phyloP scores from a whole-genome alignment of 805 yeast genomes.

The Scheffersomyces spartinae region DNA sequence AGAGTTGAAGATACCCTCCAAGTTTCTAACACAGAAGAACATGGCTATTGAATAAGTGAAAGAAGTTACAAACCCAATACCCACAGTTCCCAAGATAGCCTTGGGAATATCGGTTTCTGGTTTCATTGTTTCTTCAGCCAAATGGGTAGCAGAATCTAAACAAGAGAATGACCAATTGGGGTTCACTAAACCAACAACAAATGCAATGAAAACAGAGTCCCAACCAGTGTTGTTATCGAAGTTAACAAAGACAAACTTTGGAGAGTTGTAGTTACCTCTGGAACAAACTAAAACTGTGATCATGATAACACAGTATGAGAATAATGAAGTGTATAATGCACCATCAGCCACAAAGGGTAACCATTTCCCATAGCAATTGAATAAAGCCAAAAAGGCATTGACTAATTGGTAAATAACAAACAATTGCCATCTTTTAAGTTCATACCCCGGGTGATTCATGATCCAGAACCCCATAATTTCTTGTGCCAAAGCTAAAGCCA shows the following conservation, averaged over 20 bases:
- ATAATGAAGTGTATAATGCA: constrained; percentile 40
- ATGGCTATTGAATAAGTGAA: constrained; percentile 41
- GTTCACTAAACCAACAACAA: constrained; percentile 59
- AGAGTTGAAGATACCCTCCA: constrained; percentile 35
- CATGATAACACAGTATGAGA: constrained; percentile 42
- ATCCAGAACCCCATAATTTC: constrained; percentile 41
- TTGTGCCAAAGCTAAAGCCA: constrained; percentile 41
- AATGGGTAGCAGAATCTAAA: constrained; percentile 59
- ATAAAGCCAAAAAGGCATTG: constrained; percentile 30
- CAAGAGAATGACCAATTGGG: constrained; percentile 65
- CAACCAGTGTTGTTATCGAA: constrained; percentile 52
- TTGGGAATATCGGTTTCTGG: constrained; percentile 52
- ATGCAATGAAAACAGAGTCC: constrained; percentile 46
- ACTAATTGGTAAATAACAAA: constrained; percentile 37
- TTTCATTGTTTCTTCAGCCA: constrained; percentile 52
- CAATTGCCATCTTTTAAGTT: constrained; percentile 40
- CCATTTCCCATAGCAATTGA: constrained; percentile 39
- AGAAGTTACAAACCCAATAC: constrained; percentile 55
- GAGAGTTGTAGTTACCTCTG: constrained; percentile 38
- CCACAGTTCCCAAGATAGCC: constrained; percentile 51
- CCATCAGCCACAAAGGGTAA: constrained; percentile 39
- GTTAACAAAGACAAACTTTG: constrained; percentile 41
- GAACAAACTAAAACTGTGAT: constrained; percentile 42
- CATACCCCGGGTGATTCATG: constrained; percentile 22
- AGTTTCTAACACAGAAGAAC: constrained; percentile 47